These are phyloP conservation scores for Candida anutae DNA, from an alignment of 1,139 yeast species.

Conservation along the genomic window DNA sequence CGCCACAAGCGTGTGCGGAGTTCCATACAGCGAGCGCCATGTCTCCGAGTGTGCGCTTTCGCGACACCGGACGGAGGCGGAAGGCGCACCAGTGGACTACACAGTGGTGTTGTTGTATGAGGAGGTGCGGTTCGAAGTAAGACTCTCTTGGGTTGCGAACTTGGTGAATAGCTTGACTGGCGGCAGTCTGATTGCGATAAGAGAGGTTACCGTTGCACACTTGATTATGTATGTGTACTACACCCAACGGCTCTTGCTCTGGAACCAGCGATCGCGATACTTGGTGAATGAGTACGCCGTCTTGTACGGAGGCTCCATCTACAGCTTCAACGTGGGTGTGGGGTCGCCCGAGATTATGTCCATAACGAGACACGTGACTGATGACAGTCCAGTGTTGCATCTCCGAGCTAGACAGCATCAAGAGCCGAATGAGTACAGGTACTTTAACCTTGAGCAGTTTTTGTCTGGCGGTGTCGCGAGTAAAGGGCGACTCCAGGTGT, in stretches of 20 bases:
- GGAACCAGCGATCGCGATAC: constrained; percentile 1
- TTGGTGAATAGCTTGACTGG: constrained; percentile 7
- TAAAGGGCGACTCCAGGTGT: too few species aligned
- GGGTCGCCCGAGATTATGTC: not conserved
- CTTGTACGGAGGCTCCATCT: constrained; percentile 8
- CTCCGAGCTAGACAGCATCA: not conserved
- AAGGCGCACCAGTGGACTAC: too few species aligned
- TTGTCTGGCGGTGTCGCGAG: too few species aligned
- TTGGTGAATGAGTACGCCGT: constrained; percentile 9
- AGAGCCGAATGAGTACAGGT: constrained; percentile 5
- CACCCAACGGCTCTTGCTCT: constrained; percentile 4
- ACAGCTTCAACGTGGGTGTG: constrained; percentile 3
- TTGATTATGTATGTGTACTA: constrained; percentile 10
- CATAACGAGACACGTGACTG: not conserved
- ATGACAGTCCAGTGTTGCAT: not conserved
- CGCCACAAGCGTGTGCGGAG: too few species aligned
- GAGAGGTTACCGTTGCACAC: constrained; percentile 8
- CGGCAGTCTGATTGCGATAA: constrained; percentile 1
- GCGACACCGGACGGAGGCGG: too few species aligned
- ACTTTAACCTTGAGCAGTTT: constrained; percentile 10
- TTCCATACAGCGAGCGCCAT: too few species aligned
- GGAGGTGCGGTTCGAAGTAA: constrained; percentile 7
- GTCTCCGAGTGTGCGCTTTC: too few species aligned
- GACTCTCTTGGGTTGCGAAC: constrained; percentile 8
- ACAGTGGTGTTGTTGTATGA: constrained; percentile 4